Evolutionary conservation across 257 asterid species (phyloP), one percentile per base, ranked within the genome.

Genomic region (Petunia secreta): DNA sequence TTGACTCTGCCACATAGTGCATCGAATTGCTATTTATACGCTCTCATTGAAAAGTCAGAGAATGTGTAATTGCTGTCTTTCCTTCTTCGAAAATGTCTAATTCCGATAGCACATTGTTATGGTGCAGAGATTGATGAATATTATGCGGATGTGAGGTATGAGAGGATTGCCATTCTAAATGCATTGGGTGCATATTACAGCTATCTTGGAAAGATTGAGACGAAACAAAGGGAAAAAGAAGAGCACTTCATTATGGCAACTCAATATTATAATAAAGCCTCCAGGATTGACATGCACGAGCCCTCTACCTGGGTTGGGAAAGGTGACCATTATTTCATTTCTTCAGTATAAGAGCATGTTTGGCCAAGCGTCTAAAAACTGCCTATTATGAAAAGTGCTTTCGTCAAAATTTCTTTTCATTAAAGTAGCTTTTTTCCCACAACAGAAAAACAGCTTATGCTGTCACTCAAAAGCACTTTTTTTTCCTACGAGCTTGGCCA

Each of bases 301-400:
- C 97, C 99, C 78, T 93, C 98, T 80, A 95, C 99, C 40, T 95
- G 99, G 99, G 91, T 95, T 84, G 99, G 99, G 82, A 95, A 95
- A 94, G 99, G 99, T 94, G 87, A 78, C 41, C 46, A 55, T 36
- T 36, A 73, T 53, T 64, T 58, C 62, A 38, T 82, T 76, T 79
- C 67, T 80, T 46, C 74, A 39, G 34, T 65, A 60, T 58, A 25
- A 25, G 25, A 25, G 25, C 25, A 25, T 25, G 25, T 25, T 25
- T 25, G 25, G 25, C 25, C 25, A 25, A 25, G 25, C 25, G 25
- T 25, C 25, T 25, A 25, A 25, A 25, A 25, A 25, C 25, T 25
- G 25, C 25, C 25, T 25, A 25, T 25, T 25, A 25, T 25, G 25
- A 25, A 25, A 25, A 25, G 25, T 25, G 25, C 25, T 25, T 25